phyloP scores from a whole-genome alignment of 441 rosid genomes.

The Syzygium malaccense region DNA sequence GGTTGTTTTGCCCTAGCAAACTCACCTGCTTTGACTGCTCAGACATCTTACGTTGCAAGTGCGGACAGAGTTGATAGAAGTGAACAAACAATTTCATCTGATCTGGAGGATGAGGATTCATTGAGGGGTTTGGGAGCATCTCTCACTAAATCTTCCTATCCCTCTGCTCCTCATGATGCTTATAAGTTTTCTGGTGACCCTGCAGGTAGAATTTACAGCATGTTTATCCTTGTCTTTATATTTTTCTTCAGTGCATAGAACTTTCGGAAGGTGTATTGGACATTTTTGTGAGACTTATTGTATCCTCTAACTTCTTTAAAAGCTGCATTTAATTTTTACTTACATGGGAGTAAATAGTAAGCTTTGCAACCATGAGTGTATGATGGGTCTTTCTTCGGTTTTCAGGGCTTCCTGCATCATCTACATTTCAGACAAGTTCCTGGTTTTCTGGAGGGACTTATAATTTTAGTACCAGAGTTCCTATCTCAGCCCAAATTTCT shows the following conservation, averaged over 20 bases:
- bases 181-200: constrained; percentile 15
- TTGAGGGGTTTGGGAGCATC: constrained; percentile 13
- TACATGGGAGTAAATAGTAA: not conserved
- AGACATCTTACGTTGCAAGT: constrained; percentile 21
- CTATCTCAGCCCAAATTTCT: constrained; percentile 24
- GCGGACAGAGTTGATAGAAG: constrained; percentile 24
- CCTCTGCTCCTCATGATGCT: constrained; percentile 13
- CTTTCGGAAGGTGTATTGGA: not conserved
- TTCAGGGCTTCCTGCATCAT: constrained; percentile 26
- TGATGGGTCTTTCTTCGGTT: not conserved
- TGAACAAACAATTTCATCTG: constrained; percentile 30
- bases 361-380: not conserved
- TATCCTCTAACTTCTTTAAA: not conserved
- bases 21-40: constrained; percentile 23
- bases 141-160: constrained; percentile 8
- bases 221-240: not conserved
- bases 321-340: not conserved
- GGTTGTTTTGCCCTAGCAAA: constrained; percentile 20
- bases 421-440: constrained; percentile 13
- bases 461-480: constrained; percentile 14
- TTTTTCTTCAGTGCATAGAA: not conserved
- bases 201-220: constrained; percentile 22
- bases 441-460: constrained; percentile 21
- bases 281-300: not conserved
- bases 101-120: constrained; percentile 32